These are phyloP conservation scores for Beauveria medogensis DNA, from an alignment of 2,329 filamentous ascomycete species.

Conservation along the genomic window DNA sequence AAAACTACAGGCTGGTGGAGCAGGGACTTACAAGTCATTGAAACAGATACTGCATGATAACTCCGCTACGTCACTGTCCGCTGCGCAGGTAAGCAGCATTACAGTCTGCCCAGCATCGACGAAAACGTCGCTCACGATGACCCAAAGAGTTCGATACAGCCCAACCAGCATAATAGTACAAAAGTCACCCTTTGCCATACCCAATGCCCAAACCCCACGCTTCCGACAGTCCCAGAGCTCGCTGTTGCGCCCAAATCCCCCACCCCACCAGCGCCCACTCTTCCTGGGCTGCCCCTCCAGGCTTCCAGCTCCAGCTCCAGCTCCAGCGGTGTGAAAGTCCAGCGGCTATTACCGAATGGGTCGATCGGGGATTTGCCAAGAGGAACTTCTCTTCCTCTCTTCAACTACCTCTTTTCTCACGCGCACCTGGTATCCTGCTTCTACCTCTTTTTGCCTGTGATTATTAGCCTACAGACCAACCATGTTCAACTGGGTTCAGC, in stretches of 20 bases:
- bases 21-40: too few species aligned
- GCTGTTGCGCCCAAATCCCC: background rate
- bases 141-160: background rate
- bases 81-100: background rate
- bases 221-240: background rate
- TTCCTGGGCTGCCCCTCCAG: slow-evolving; percentile 2
- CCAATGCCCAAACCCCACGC: background rate
- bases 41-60: background rate
- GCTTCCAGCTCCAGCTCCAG: background rate
- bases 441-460: background rate
- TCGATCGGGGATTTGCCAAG: slow-evolving; percentile 3
- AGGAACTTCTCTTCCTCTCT: slow-evolving; percentile 8
- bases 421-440: background rate
- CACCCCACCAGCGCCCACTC: slow-evolving; percentile 6
- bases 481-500: slow-evolving; percentile 94
- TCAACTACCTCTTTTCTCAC: background rate
- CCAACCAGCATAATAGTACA: background rate
- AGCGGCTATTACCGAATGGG: slow-evolving; percentile 9
- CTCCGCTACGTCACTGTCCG: background rate
- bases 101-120: background rate
- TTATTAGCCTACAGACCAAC: slow-evolving; percentile 20
- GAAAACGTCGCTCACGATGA: background rate
- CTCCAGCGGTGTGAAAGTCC: slow-evolving; percentile 7
- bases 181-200: background rate
- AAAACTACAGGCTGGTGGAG: too few species aligned